Base-by-base conservation (phyloP, 2,329 filamentous ascomycete species). In the Onygenales sp. region DNA sequence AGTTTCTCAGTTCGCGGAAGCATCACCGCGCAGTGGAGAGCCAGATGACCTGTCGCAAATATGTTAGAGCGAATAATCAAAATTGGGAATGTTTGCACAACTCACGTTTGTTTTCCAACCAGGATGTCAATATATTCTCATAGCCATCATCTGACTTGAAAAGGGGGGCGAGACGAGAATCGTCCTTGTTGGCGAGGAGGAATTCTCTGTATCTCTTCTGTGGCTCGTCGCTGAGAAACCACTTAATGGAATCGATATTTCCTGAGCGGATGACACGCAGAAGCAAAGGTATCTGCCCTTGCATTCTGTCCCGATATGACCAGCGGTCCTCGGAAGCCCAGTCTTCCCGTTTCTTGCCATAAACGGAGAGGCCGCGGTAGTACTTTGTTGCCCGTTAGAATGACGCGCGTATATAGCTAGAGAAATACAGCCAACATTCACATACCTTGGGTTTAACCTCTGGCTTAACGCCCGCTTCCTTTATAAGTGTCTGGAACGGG, bases 321-420 rank as follows among this genome's bases (percentile, higher is more conserved):
- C 35, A 31, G 5, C 14, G 32, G 5, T 81, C 81, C 5, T 79
- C 81, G 9, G 75, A 77, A 2, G 85, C 85, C 87, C 87, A 92
- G 60, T 89, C 86, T 41, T 72, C 71, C 43, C 80, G 72, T 67
- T 89, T 89, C 67, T 80, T 82, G 5, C 86, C 86, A 56, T 86
- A 82, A 1, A 92, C 84, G 1, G 80, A 83, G 35, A 90, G 69
- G 1, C 87, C 87, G 67, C 87, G 85, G 63, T 92, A 92, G 64
- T 80, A 86, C 38, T 78, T 78, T 1, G 85, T 49, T 32, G 11
- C 31, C 13, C 7, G 21, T 41, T 49, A 49, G 47, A 7, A 8
- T 14, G 39, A 32, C 7, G 9, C 13, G 11, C 7, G 7, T 9
- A 65, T 13, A 51, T 46, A 21, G n/a, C 10, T 31, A 41, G 31